Conservation (phyloP, 257 asterid genomes). For the Petunia secreta region DNA sequence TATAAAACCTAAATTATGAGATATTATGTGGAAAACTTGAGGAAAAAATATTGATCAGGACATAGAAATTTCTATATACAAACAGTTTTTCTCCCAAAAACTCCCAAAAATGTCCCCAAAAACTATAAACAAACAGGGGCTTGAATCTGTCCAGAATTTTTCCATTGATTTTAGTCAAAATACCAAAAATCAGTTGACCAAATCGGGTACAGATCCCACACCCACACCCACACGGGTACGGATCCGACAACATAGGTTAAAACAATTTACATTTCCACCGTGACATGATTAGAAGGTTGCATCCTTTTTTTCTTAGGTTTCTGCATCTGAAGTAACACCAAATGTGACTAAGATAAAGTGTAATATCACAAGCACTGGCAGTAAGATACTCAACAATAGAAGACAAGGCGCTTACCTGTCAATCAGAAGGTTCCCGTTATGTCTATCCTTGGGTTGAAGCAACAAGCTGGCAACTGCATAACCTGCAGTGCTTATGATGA, state of each 20-base stretch:
- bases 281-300: not conserved
- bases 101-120: too few species aligned
- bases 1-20: too few species aligned
- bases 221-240: not conserved
- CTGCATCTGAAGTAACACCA: conserved; percentile 8
- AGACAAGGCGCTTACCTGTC: conserved; percentile 61
- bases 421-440: conserved; percentile 95
- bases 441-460: conserved; percentile 99
- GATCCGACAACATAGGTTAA: not conserved
- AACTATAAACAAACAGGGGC: too few species aligned
- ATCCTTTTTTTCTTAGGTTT: not conserved
- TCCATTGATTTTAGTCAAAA: too few species aligned
- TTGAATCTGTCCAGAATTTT: too few species aligned
- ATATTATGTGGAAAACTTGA: too few species aligned
- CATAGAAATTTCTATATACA: too few species aligned
- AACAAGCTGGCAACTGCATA: conserved; percentile 99
- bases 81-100: too few species aligned
- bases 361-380: conserved; percentile 3
- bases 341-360: conserved; percentile 1
- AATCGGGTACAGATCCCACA: not conserved
- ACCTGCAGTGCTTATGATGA: conserved; percentile 97
- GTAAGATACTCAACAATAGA: not conserved
- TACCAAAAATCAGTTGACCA: not conserved
- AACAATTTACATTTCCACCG: not conserved
- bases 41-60: too few species aligned